These are phyloP conservation scores for Hypocrella siamensis DNA, from an alignment of 2,329 filamentous ascomycete species.

Conservation along the genomic window DNA sequence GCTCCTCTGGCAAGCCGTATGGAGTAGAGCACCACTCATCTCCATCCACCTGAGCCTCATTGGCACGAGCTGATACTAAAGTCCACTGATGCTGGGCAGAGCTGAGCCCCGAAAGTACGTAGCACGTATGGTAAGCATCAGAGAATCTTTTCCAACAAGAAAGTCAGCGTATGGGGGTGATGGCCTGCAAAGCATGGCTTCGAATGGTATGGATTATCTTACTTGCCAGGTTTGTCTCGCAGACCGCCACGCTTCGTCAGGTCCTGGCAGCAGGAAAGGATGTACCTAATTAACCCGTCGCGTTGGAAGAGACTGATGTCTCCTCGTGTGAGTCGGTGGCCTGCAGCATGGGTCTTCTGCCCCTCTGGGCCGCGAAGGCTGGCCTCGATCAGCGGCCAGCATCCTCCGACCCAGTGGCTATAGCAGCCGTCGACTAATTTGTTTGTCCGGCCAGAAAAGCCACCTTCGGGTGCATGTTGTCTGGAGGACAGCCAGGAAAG, in stretches of 20 bases:
- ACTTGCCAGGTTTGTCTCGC: constrained; percentile 87
- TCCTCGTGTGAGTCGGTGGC: constrained; percentile 13
- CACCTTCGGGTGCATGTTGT: constrained; percentile 82
- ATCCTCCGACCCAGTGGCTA: constrained; percentile 92
- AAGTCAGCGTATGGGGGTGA: constrained; percentile 1
- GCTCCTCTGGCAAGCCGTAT: constrained; percentile 33
- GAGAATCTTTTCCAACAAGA: constrained; percentile 38
- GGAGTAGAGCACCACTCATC: constrained; percentile 32
- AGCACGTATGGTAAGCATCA: constrained; percentile 87
- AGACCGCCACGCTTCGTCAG: constrained; percentile 57
- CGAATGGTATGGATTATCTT: constrained; percentile 20
- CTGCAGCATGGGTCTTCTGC: constrained; percentile 12
- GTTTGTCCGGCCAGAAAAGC: constrained; percentile 87
- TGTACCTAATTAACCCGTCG: constrained; percentile 76
- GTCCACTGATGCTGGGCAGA: constrained; percentile 58
- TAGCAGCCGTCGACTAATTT: constrained; percentile 98
- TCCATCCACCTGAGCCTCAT: constrained; percentile 16
- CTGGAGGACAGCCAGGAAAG: constrained; percentile 79
- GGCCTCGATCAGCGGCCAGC: constrained; percentile 82
- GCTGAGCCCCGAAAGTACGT: constrained; percentile 75
- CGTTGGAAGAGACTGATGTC: constrained; percentile 54
- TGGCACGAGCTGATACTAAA: constrained; percentile 19
- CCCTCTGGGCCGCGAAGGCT: constrained; percentile 41
- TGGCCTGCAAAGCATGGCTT: neutral
- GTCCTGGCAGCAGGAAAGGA: constrained; percentile 77